Evolutionary conservation across 2,329 filamentous ascomycete genomes (phyloP), one percentile per base, ranked within the genome.

Genomic region (Ustulina deusta): DNA sequence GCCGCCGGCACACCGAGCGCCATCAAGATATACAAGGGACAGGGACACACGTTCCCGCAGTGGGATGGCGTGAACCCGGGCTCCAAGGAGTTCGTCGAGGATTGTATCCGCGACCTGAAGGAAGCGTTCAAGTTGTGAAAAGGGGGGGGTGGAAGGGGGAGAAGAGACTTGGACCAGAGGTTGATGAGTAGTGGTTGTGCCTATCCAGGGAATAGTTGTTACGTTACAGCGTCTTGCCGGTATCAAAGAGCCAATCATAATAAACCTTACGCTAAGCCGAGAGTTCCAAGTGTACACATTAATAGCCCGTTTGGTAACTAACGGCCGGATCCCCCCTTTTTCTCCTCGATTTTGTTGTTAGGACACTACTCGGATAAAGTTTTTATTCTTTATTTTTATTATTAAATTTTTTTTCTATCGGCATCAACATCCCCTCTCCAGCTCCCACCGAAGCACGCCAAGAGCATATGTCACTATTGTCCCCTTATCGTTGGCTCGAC

Each of bases 21-120:
- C 20, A 69, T 79, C 36, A 80, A 78, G 69, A 67, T 80, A 11
- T 80, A 81, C 62, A 74, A 78, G 63, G 79, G 78, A 0, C 75
- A 77, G 55, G 78, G 76, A 6, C 79, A 81, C 71, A 77, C 78
- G 0, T 80, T 80, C 66, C 74, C 73, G 4, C 76, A 78, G 11
- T 80, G 79, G 79, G 76, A 77, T 65, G 78, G 75, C 5, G 68
- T 70, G 61, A 74, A 78, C 15, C 77, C 79, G 1, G 74, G 74
- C 7, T 75, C 77, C 1, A 78, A 72, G 59, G 76, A 78, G 52
- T 80, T 78, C 63, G 71, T 77, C 7, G 48, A 68, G 27, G 76
- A 79, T 63, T 79, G 76, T 48, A 72, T 78, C 6, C 55, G 81
- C 63, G 75, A 75, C 17, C 44, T 78, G 29, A 72, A 71, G 58